These are phyloP conservation scores for Clitoria ternatea DNA, from an alignment of 306 rosid genomes.

Conservation along the genomic window DNA sequence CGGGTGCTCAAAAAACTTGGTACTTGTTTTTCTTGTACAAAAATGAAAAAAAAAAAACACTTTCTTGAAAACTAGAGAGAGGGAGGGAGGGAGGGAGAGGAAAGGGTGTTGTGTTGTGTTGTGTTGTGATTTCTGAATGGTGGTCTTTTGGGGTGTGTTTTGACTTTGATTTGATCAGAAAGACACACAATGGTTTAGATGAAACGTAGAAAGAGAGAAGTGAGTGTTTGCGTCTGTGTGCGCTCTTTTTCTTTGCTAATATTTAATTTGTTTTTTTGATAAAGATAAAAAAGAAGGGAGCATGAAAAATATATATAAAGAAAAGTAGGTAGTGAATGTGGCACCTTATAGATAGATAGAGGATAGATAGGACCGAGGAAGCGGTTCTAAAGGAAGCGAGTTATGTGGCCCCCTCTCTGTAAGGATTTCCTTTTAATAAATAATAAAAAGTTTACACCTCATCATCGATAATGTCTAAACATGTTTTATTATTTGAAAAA, in stretches of 20 bases:
- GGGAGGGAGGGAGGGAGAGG: neutral
- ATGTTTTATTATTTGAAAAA: no score
- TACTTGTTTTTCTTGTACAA: neutral
- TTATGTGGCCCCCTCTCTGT: conserved; percentile 16
- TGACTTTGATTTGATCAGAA: conserved; percentile 39
- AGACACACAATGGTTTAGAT: neutral
- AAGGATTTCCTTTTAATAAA: no score
- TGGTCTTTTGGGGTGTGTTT: conserved; percentile 28
- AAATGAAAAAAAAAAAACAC: neutral
- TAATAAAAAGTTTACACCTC: no score
- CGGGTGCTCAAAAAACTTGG: conserved; percentile 24
- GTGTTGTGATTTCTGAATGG: neutral
- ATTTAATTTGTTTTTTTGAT: neutral
- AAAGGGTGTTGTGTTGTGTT: no score
- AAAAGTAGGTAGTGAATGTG: conserved; percentile 36
- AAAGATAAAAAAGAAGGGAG: neutral
- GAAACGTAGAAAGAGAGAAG: neutral
- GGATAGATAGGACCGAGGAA: conserved; percentile 26
- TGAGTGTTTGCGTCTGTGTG: neutral
- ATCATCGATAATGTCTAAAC: no score
- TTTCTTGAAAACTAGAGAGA: neutral
- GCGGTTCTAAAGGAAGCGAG: conserved; percentile 11
- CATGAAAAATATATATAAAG: neutral
- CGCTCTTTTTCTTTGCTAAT: conserved; percentile 1
- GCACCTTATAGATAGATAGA: neutral